These are phyloP conservation scores for Candida koratica DNA, from an alignment of 805 yeast genomes.

Conservation along the genomic window DNA sequence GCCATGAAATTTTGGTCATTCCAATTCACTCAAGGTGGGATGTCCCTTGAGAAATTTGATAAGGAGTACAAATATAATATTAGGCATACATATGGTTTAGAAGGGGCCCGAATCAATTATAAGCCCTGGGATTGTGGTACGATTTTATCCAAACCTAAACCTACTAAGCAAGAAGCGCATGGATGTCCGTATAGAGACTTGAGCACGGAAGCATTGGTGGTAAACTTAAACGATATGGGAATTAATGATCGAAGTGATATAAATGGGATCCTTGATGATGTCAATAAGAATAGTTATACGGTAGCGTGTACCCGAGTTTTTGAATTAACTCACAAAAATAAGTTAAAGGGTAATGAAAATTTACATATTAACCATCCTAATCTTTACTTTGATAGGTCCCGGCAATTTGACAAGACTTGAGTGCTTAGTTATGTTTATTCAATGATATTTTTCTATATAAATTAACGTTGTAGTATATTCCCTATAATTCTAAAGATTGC, in stretches of 20 bases:
- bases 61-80: conserved; percentile 87
- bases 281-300: conserved; percentile 67
- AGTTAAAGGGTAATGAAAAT: conserved; percentile 44
- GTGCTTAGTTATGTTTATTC: neutral
- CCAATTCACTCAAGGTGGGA: conserved; percentile 57
- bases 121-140: conserved; percentile 82
- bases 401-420: conserved; percentile 46
- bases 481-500: conserved; percentile 30
- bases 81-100: conserved; percentile 86
- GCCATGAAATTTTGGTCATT: conserved; percentile 80
- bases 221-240: conserved; percentile 60
- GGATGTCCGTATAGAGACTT: conserved; percentile 92
- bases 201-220: conserved; percentile 56
- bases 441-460: too few relatives aligned
- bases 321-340: conserved; percentile 59
- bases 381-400: conserved; percentile 74
- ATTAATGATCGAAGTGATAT: conserved; percentile 55
- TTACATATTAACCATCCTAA: conserved; percentile 81
- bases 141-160: conserved; percentile 68
- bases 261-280: conserved; percentile 61
- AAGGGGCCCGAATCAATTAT: conserved; percentile 83
- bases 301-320: conserved; percentile 87
- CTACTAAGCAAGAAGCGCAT: conserved; percentile 66
- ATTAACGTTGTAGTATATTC: too few relatives aligned
- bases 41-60: conserved; percentile 70